phyloP scores from a whole-genome alignment of 2,329 filamentous ascomycete genomes.

The Thelonectria discophora region DNA sequence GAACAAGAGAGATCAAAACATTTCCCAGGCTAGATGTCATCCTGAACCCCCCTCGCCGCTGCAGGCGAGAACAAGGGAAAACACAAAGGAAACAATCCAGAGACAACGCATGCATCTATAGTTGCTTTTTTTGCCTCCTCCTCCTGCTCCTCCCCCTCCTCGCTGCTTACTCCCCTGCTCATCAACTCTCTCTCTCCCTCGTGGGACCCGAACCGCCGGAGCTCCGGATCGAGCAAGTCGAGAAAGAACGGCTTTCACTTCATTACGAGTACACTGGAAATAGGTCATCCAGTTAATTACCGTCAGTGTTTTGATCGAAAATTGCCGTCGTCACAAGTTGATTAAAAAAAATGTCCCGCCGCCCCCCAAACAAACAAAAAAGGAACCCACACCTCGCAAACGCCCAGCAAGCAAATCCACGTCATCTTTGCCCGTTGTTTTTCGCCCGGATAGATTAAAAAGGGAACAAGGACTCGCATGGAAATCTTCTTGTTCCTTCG shows the following conservation, averaged over 20 bases:
- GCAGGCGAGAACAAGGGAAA: slow-evolving; percentile 22
- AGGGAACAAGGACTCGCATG: neutral
- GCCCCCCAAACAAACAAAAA: slow-evolving; percentile 2
- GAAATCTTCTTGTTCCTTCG: too few species aligned
- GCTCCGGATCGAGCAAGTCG: slow-evolving; percentile 2
- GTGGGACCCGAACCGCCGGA: slow-evolving; percentile 3
- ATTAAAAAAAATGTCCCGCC: slow-evolving; percentile 9
- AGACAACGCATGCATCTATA: slow-evolving; percentile 22
- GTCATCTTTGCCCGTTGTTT: slow-evolving; percentile 18
- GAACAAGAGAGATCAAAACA: slow-evolving; percentile 26
- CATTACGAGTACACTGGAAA: too few species aligned
- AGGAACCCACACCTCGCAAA: slow-evolving; percentile 8
- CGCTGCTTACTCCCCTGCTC: too few species aligned
- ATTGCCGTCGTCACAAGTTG: slow-evolving; percentile 18
- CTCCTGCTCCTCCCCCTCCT: too few species aligned
- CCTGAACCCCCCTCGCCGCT: too few species aligned
- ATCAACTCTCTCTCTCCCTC: slow-evolving; percentile 12
- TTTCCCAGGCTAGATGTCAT: neutral
- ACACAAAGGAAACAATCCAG: slow-evolving; percentile 30
- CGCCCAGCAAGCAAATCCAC: slow-evolving; percentile 18
- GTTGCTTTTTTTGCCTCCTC: neutral
- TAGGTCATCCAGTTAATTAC: neutral
- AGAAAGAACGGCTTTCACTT: neutral
- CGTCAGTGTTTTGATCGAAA: neutral
- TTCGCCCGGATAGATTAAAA: slow-evolving; percentile 14